Evolutionary conservation across 2,329 filamentous ascomycete species (phyloP), one percentile per base, ranked within the genome.

Genomic region (Fusarium pseudonygamai): DNA sequence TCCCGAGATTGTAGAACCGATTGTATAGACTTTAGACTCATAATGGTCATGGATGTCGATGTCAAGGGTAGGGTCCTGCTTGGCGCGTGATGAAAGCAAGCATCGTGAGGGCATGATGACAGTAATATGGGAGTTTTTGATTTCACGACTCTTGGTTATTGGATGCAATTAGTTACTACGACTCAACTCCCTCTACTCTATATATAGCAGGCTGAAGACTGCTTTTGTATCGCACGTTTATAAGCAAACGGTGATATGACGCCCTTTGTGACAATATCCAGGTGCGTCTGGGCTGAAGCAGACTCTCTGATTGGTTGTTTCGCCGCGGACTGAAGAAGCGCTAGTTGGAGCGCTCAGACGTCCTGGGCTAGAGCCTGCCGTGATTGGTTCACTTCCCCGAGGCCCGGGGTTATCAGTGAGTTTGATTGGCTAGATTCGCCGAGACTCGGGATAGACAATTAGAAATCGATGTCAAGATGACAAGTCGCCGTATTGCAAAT

Each of bases 321-420:
- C 4, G 45, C 62, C 45, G 43, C 8, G 1, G 5, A 6, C 13
- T 6, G 3, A 39, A 39, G 5, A 7, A 24, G 3, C 24, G 20
- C 32, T 18, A 11, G n/a, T 52, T 50, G 16, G 18, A 6, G 32
- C 6, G 11, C 3, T 10, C 8, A 9, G 14, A 24, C 22, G 30
- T 10, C 7, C 2, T 15, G 3, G 6, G 3, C 0, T 0, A 1
- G 3, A 11, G 0, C 16, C 13, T 5, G 7, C 6, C 14, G 4
- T 66, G n/a, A 67, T 67, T 67, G 64, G 64, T 20, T 2, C 0
- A 3, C 9, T 10, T 18, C 6, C 10, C 64, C 64, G 64, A 4
- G 1, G 1, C 0, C 1, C 30, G 12, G 15, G 2, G 1, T 5
- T 0, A 1, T 2, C 0, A 9, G 1, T 0, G 3, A 5, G 5